Evolutionary conservation across 495 filamentous ascomycete genomes (phyloP), one percentile per base, ranked within the genome.

Genomic region (Halenospora varia): DNA sequence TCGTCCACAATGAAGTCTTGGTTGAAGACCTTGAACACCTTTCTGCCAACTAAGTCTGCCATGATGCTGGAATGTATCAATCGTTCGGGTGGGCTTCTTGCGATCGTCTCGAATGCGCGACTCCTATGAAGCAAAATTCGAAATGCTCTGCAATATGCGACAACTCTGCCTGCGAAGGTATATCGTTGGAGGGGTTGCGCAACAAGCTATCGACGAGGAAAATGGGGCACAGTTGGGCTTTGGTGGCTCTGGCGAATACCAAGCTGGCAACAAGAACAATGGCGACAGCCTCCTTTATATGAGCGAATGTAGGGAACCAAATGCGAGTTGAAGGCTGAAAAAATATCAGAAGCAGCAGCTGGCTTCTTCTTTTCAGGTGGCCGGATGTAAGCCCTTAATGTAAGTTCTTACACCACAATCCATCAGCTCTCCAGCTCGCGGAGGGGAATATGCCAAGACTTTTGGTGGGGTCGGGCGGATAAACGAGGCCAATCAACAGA

Each of bases 1-100:
- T 97, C 92, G 70, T 96, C 95, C 60, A 98, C 94, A 62, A 97
- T 88, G 68, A 98, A 98, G 77, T 98, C 94, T 72, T 98, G 94
- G 82, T 97, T 97, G 78, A 98, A 98, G 68, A 97, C 94, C 87
- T 97, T 97, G 83, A 97, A 98, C 17, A 68, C 60, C 54, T 65
- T 68, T 57, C 62, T 60, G 26, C 65, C 62, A 15, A 29, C 50
- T 10, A 64, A 50, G 39, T 64, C 61, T 47, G 65, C 55, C 65
- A 67, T 67, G 25, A 13, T 66, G 50, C 23, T 25, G 22, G 29
- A 41, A 29, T 51, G 40, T 53, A 24, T 48, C 39, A 24, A 52
- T 3, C 9, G 50, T 25, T 53, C 35, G 26, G 24, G 8, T 53
- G 40, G 10, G 2, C 19, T 45, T 42, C 48, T 25, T 20, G 29